These are phyloP conservation scores for Myriosclerotinia scirpicola DNA, from an alignment of 2,329 filamentous ascomycete species.

Conservation along the genomic window DNA sequence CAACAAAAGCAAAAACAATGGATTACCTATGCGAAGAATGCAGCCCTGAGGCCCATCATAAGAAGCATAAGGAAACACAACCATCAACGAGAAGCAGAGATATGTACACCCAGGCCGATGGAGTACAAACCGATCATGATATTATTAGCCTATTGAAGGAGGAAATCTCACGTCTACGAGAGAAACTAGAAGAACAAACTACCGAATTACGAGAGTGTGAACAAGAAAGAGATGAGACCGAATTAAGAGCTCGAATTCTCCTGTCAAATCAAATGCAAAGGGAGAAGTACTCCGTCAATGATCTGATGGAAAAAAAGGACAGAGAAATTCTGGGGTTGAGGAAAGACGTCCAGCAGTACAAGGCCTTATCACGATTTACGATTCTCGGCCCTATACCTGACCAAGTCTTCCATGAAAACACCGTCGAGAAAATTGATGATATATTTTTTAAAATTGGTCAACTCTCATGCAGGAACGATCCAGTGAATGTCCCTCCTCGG, in stretches of 20 bases:
- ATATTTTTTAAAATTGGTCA: neutral
- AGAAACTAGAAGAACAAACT: neutral
- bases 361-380: neutral
- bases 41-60: neutral
- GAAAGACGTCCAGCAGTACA: neutral
- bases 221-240: neutral
- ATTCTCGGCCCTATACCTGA: neutral
- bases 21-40: neutral
- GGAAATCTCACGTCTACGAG: neutral
- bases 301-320: neutral
- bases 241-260: neutral
- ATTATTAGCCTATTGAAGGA: neutral
- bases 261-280: neutral
- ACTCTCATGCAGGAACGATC: neutral
- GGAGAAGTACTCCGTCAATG: neutral
- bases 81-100: neutral
- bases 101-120: neutral
- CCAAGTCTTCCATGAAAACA: neutral
- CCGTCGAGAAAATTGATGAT: neutral
- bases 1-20: neutral
- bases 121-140: neutral
- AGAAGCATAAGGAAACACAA: neutral
- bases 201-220: neutral
- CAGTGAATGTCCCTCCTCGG: neutral
- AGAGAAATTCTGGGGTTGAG: neutral